Conservation (phyloP, 352 stramenopile species). For the Pythium vanterpoolii region DNA sequence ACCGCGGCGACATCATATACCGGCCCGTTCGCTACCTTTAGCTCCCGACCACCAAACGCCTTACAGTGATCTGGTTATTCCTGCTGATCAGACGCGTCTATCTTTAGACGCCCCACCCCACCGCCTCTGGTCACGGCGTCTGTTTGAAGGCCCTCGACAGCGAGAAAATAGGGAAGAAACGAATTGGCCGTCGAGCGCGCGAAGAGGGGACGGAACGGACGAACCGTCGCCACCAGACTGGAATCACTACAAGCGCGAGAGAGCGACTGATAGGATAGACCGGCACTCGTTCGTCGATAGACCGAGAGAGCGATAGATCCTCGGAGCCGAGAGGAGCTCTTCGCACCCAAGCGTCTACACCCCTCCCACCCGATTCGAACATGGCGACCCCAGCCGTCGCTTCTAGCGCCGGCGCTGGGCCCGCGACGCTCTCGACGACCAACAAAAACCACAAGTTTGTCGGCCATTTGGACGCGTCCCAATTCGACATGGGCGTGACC, state of each 20-base stretch:
- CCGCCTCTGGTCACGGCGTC: too few species aligned
- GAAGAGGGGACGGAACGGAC: constrained; percentile 18
- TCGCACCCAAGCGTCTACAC: not conserved
- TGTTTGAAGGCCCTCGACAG: not conserved
- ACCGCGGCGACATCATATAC: not conserved
- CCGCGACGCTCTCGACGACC: constrained; percentile 28
- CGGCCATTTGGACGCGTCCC: constrained; percentile 57
- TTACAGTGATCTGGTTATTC: too few species aligned
- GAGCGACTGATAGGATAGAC: constrained; percentile 6
- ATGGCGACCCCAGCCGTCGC: constrained; percentile 14
- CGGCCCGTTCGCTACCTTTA: too few species aligned
- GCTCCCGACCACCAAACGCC: too few species aligned
- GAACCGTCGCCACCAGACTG: not conserved
- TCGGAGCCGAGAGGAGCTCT: not conserved
- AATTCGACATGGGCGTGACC: constrained; percentile 96
- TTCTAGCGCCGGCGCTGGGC: constrained; percentile 19
- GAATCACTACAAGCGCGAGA: not conserved
- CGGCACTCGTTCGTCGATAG: too few species aligned
- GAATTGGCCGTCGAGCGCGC: constrained; percentile 19
- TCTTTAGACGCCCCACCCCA: too few species aligned
- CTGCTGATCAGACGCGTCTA: too few species aligned
- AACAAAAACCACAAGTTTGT: constrained; percentile 34
- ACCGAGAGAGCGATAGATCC: not conserved
- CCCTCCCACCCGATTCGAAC: not conserved
- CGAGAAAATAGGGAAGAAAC: constrained; percentile 21